Evolutionary conservation across 2,329 filamentous ascomycete species (phyloP), one percentile per base, ranked within the genome.

Genomic region (Samsoniella hepiali): DNA sequence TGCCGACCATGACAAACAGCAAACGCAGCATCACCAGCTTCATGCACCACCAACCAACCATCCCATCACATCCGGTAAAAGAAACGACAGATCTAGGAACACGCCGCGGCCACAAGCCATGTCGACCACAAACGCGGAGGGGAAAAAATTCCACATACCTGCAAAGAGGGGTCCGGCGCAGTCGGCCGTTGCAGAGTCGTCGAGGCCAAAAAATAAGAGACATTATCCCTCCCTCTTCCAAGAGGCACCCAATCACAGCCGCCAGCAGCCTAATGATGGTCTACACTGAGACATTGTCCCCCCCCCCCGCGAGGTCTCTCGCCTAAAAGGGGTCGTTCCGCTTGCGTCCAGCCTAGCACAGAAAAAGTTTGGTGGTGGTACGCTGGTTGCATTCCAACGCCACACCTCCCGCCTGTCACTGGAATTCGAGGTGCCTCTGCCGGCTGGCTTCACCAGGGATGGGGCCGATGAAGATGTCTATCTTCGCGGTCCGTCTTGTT

Each of bases 311-410:
- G 42, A 31, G 32, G 56, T 11, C 36, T 17, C 15, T 47, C 11
- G 32, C 6, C 53, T 27, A 15, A 27, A 27, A 32, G 58, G 31
- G 42, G 22, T 22, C 27, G 40, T 56, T 56, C 59, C 32, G 59
- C 42, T 56, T 9, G 40, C 59, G 40, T 45, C 29, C 45, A 53
- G 36, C 11, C 45, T 44, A 51, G 53, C 53, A 56, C 9, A 29
- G 40, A 49, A 44, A 38, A 42, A 17, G 32, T 42, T 22, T 22
- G 22, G 22, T 22, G 15, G 45, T 27, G 50, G 40, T 22, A 22
- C 22, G 22, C 22, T 44, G 29, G 47, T 55, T 53, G 55, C 62
- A 63, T 63, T 63, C 62, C 62, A 63, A 32, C 45, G 38, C 62
- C 54, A 13, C 40, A 22, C 36, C 17, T 45, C 62, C 55, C 40